Conservation (phyloP, 768 basidiomycete species). For the Calvatia gigantea region DNA sequence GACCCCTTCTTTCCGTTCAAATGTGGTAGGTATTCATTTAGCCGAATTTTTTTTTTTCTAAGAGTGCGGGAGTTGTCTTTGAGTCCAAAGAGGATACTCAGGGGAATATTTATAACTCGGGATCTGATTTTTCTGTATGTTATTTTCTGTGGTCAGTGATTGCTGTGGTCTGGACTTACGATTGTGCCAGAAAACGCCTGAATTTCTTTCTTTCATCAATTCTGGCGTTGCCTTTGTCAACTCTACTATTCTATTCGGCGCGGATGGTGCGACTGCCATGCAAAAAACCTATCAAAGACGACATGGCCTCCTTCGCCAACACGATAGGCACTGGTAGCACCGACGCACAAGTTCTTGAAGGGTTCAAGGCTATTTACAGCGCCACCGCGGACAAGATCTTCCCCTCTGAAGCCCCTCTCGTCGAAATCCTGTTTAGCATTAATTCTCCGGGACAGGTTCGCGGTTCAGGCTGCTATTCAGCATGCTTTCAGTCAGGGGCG, state of each 20-base stretch:
- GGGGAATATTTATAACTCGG: conserved; percentile 23
- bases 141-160: neutral
- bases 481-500: conserved; percentile 63
- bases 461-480: conserved; percentile 65
- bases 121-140: conserved; percentile 26
- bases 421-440: conserved; percentile 52
- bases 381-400: conserved; percentile 37
- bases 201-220: conserved; percentile 60
- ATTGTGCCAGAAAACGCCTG: conserved; percentile 24
- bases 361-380: conserved; percentile 55
- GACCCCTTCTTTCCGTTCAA: neutral
- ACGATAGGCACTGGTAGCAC: conserved; percentile 23
- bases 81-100: conserved; percentile 23
- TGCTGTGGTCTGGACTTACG: neutral
- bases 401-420: conserved; percentile 39
- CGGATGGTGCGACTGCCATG: conserved; percentile 16
- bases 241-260: conserved; percentile 42
- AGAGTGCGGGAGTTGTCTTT: conserved; percentile 23
- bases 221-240: conserved; percentile 63
- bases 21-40: neutral
- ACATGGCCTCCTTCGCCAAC: conserved; percentile 9
- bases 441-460: conserved; percentile 35
- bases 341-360: conserved; percentile 42
- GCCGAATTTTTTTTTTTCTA: neutral
- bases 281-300: conserved; percentile 7